A percentile compares a stretch with the other conserved stretches of the same genome.
Evolutionary conservation across 345 rosid genomes (phyloP).

Genomic region (Eucalyptus polyanthemos): DNA sequence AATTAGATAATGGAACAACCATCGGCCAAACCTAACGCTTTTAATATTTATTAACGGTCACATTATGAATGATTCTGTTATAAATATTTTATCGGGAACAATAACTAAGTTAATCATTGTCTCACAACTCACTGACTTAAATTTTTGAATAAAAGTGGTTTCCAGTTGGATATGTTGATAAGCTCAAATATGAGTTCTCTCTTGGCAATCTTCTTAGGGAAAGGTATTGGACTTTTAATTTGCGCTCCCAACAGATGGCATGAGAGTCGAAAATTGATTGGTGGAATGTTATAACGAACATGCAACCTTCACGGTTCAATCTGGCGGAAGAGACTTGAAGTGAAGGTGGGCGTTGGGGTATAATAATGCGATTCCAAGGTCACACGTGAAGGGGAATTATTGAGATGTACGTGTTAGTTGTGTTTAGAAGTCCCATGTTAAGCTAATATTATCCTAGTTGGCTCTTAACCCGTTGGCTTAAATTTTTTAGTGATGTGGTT

Average conservation of each 20-base stretch:
- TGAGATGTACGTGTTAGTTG: neutral
- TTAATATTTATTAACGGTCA: neutral
- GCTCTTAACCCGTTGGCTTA: accelerated
- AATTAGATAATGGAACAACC: neutral
- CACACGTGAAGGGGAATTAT: neutral
- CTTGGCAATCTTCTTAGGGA: neutral
- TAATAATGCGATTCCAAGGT: accelerated
- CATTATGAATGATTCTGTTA: neutral
- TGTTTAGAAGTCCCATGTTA: neutral
- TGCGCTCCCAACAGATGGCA: neutral
- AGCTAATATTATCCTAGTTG: neutral
- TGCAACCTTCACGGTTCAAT: neutral
- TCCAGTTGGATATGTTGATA: neutral
- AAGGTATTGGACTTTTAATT: neutral
- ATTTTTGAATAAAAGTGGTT: neutral
- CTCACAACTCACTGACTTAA: neutral
- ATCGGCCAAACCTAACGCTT: neutral
- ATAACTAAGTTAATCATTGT: neutral
- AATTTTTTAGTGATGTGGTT: neutral
- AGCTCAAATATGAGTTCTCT: neutral
- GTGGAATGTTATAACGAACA: neutral
- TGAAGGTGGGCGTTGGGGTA: neutral
- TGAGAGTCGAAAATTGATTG: neutral
- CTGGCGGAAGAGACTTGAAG: neutral
- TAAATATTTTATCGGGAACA: neutral